These are phyloP conservation scores for Eimeria falciformis DNA, from an alignment of 169 alveolate species.

Conservation along the genomic window DNA sequence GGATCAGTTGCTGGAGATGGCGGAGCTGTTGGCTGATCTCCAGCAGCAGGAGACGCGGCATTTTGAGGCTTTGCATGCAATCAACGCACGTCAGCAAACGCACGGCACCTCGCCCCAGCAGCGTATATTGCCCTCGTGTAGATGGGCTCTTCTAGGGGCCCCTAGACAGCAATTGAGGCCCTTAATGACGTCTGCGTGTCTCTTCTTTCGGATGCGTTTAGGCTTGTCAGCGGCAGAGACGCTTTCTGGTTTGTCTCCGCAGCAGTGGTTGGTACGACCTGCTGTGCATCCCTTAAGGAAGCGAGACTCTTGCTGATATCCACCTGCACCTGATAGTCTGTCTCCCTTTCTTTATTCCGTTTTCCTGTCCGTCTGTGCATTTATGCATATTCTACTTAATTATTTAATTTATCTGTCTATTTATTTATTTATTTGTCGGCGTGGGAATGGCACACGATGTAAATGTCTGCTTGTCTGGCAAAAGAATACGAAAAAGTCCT, in stretches of 20 bases:
- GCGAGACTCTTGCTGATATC: background rate
- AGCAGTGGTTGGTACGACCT: conserved; percentile 14
- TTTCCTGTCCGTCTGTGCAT: background rate
- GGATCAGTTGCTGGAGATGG: conserved; percentile 56
- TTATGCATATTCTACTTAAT: background rate
- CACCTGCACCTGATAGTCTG: background rate
- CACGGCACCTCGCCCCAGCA: background rate
- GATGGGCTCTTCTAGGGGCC: background rate
- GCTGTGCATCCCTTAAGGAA: background rate
- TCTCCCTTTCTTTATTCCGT: background rate
- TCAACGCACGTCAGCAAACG: conserved; percentile 35
- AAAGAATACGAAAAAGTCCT: background rate
- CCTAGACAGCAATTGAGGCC: background rate
- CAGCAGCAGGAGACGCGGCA: background rate
- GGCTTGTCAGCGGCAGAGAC: conserved; percentile 19
- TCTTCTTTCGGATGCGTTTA: background rate
- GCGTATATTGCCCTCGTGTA: background rate
- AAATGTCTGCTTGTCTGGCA: background rate
- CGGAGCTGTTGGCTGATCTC: conserved; percentile 54
- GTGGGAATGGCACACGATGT: background rate
- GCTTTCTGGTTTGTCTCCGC: conserved; percentile 30
- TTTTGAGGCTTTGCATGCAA: conserved; percentile 9
- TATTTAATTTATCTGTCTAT: background rate
- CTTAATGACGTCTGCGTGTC: background rate
- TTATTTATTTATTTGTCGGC: background rate